phyloP scores from a whole-genome alignment of 768 basidiomycete genomes.

The Grammothele lineata region DNA sequence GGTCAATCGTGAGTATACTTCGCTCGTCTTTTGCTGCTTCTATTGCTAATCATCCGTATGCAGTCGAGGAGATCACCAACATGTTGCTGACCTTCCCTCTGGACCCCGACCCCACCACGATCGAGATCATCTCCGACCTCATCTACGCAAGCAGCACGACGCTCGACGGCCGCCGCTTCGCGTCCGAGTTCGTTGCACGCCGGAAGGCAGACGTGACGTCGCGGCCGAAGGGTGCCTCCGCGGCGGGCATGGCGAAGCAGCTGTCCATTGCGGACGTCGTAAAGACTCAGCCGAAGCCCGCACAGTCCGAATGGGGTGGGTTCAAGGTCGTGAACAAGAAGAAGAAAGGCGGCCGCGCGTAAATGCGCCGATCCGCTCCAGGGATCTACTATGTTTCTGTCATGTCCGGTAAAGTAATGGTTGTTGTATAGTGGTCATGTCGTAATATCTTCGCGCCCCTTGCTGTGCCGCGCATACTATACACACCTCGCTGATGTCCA shows the following conservation, averaged over 20 bases:
- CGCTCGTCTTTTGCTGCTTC: not conserved
- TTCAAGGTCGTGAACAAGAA: slow-evolving; percentile 96
- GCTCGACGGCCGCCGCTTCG: slow-evolving; percentile 92
- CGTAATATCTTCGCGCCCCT: slow-evolving; percentile 6
- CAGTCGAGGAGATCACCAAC: slow-evolving; percentile 94
- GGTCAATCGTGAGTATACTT: slow-evolving; percentile 57
- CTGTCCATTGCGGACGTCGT: slow-evolving; percentile 87
- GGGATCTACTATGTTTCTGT: not conserved
- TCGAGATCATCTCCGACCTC: slow-evolving; percentile 91
- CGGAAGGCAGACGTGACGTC: slow-evolving; percentile 77
- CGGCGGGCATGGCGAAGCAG: slow-evolving; percentile 40
- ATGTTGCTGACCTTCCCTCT: slow-evolving; percentile 95
- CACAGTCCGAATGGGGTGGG: slow-evolving; percentile 69
- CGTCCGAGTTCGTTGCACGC: slow-evolving; percentile 83
- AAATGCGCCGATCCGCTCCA: slow-evolving; percentile 11
- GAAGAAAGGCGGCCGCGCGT: slow-evolving; percentile 74
- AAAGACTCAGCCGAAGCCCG: slow-evolving; percentile 76
- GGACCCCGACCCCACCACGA: slow-evolving; percentile 75
- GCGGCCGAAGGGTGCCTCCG: slow-evolving; percentile 40
- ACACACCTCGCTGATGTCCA: slow-evolving; percentile 1
- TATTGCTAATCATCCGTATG: not conserved
- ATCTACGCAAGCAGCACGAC: slow-evolving; percentile 95
- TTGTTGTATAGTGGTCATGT: slow-evolving; percentile 16
- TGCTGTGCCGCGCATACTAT: slow-evolving; percentile 9
- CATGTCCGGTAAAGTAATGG: slow-evolving; percentile 4